Base-by-base conservation (phyloP, 2,329 filamentous ascomycete species). In the Clarireedia paspali region DNA sequence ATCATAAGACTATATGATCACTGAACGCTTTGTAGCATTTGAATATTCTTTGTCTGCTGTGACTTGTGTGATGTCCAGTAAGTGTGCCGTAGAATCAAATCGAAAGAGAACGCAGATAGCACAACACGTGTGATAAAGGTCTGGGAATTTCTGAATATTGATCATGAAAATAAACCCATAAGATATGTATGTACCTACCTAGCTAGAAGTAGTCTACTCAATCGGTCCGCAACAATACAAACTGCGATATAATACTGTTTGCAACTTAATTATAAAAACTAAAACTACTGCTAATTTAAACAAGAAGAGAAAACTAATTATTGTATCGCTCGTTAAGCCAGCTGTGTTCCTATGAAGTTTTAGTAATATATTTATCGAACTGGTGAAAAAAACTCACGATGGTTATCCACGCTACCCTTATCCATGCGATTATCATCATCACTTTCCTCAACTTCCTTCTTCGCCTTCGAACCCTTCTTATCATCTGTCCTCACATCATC, bases 401-500 rank as follows among this genome's bases (percentile, higher is more conserved):
- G 52, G 23, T 30, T 40, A 24, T 54, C 52, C 24, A 54, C 52
- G 27, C 40, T 49, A 2, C 44, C 27, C 14, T 54, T 45, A 23
- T 54, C 34, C 52, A 54, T 49, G 15, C 45, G 47, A 23, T 26
- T 36, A 12, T 54, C 45, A 5, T 23, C 27, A 45, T 36, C 15
- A 10, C 38, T 39, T 42, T 50, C 38, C 7, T 27, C 17, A 26
- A 9, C 46, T 17, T 47, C 50, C 12, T 20, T 26, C 36, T 45
- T 55, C n/a, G 42, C 40, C 17, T 12, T 20, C 5, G 36, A 55
- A 6, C 47, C 53, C 23, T 50, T 40, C 38, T 42, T 50, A 15
- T 36, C 38, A 6, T 50, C 53, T 1, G 20, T 42, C 27, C 47
- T 34, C 30, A 54, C 52, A 49, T 54, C 52, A 42, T 54, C 52